Evolutionary conservation across 2,329 filamentous ascomycete species (phyloP).

Genomic region (Pseudogymnoascus sp.): DNA sequence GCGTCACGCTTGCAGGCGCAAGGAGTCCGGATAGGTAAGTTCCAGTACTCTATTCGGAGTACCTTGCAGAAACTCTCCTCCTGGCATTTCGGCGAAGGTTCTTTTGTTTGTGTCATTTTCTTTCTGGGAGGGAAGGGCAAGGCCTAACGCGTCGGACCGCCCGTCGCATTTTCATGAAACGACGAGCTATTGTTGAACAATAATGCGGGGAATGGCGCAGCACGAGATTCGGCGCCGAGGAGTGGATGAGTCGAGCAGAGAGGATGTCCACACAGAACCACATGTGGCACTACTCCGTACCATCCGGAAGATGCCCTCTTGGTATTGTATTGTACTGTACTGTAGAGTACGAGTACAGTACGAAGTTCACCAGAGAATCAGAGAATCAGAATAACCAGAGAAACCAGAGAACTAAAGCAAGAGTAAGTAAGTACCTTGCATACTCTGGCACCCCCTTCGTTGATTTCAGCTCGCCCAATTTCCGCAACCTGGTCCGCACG

Average conservation of each 20-base stretch:
- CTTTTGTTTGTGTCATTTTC: background rate
- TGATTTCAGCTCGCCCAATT: conserved; percentile 2
- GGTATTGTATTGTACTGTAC: background rate
- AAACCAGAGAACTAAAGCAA: too few species aligned
- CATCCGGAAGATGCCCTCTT: background rate
- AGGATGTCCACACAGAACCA: background rate
- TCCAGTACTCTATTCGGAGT: background rate
- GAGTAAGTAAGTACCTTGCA: background rate
- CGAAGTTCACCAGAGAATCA: background rate
- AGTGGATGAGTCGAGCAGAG: background rate
- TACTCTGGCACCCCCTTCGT: background rate
- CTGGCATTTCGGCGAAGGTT: background rate
- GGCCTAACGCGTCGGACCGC: background rate
- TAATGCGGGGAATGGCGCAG: background rate
- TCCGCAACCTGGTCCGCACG: conserved; percentile 4
- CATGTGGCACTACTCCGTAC: background rate
- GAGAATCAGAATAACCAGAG: too few species aligned
- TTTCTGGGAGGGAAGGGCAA: background rate
- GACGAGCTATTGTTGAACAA: background rate
- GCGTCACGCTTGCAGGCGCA: background rate
- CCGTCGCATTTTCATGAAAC: background rate
- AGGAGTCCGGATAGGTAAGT: background rate
- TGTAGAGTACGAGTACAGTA: background rate
- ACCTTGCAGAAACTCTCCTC: background rate
- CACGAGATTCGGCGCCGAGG: background rate